Evolutionary conservation across 164 flowering plant species (phyloP), one percentile per base, ranked within the genome.

Genomic region (Nelumbo lutea): DNA sequence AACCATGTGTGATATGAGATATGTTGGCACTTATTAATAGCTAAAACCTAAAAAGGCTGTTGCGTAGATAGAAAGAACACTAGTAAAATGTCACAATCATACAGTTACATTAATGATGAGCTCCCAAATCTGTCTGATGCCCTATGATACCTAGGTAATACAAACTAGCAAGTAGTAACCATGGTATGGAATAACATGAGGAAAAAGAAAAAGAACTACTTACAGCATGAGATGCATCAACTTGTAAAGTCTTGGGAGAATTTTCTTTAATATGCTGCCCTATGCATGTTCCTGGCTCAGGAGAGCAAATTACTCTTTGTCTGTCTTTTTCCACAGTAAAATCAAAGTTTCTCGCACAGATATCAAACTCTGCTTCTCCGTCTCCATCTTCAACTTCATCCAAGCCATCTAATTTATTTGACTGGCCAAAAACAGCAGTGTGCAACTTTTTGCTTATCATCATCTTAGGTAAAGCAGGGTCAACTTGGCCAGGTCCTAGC

Each of bases 381-480:
- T 74, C 68, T 47, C 66, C 72, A 61, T 69, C 74, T 58, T 70
- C 78, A 42, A 66, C 51, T 64, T 77, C 79, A 76, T 56, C 68
- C 58, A 62, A 51, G 56, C 64, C 78, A 43, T 63, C 56, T 3
- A 71, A 53, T 42, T 70, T 82, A 64, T 55, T 62, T 56, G 82
- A 45, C 52, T 27, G 65, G 11, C 78, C 73, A 78, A 85, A 80
- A 44, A 88, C 88, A 68, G 85, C 64, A 55, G 85, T 83, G 71
- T 87, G 87, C 50, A 90, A 60, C 57, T 68, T 85, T 69, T 77
- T 85, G 70, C 90, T 86, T 72, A 87, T 84, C 85, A 83, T 81
- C 50, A 85, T 84, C 73, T 79, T 81, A 43, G 83, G 73, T 62
- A 85, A 82, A 70, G 73, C 73, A 39, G 82, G 57, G 68, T 68